Evolutionary conservation across 2,329 filamentous ascomycete genomes (phyloP), one percentile per base, ranked within the genome.

Genomic region (Trichoderma lentiforme): DNA sequence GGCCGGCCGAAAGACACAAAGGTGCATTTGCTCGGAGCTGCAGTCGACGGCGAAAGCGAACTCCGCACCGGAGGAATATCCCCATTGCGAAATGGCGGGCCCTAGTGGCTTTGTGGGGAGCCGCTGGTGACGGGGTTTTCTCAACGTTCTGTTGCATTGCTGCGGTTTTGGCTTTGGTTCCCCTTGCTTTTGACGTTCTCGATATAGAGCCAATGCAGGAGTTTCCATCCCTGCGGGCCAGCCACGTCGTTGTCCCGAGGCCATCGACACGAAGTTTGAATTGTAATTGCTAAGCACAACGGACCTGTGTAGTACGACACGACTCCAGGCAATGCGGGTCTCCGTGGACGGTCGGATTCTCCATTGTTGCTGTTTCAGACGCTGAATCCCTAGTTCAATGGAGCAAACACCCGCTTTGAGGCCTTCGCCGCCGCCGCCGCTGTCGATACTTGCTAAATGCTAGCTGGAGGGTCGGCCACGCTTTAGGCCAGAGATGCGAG

Each of bases 61-160:
- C 60, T 71, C 60, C 60, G 68, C 60, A 63, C 58, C 68, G 68
- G 68, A 71, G 68, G 60, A 63, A 71, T 71, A 71, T 63, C 68
- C 68, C 43, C 24, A 71, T 71, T 70, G 68, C 68, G 68, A 71
- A 60, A 57, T 71, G 60, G 60, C n/a, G 56, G 66, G 43, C 68
- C 39, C 34, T 28, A 15, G 58, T 63, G 68, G 58, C 58, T 64
- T 53, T 71, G 43, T 39, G 60, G 68, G 47, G 68, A 64, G 57
- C 43, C 53, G 67, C n/a, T 9, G 57, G 30, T 21, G 53, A 34
- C 39, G 43, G 61, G 6, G 7, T 43, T 63, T 64, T 43, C 34
- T 36, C 34, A 36, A 36, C 3, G 14, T 36, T n/a, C 15, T 64
- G n/a, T 30, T 30, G 36, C 15, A 26, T 47, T 24, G 39, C 14